Evolutionary conservation across 305 asterid species (phyloP).

Genomic region (Coffea humblotiana): DNA sequence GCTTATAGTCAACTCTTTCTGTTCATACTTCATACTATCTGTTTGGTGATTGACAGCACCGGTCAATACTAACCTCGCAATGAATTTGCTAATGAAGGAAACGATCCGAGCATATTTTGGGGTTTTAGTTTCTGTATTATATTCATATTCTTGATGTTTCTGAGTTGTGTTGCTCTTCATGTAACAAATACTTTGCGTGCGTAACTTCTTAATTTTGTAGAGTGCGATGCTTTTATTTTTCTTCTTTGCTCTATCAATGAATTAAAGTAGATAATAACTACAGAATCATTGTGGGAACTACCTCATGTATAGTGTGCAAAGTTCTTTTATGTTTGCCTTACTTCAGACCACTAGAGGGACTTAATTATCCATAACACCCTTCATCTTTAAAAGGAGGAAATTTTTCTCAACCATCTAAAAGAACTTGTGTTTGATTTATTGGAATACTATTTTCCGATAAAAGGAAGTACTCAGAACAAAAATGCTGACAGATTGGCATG

Average conservation of each 20-base stretch:
- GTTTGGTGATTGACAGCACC: neutral
- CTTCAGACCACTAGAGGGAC: neutral
- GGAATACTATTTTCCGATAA: neutral
- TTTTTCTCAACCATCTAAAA: neutral
- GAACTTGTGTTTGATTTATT: neutral
- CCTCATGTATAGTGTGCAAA: neutral
- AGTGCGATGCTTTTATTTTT: neutral
- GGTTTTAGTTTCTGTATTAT: neutral
- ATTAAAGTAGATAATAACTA: neutral
- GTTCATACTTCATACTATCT: neutral
- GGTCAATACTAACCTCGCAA: neutral
- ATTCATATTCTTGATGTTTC: neutral
- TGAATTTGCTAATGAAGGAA: neutral
- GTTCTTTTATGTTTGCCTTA: neutral
- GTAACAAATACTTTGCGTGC: neutral
- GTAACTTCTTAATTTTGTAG: neutral
- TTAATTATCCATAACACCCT: neutral
- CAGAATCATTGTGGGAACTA: neutral
- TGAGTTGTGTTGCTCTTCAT: neutral
- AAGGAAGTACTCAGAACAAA: neutral
- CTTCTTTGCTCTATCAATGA: neutral
- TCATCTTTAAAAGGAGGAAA: neutral
- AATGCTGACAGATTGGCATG: neutral
- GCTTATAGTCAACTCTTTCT: neutral
- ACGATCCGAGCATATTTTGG: neutral